Evolutionary conservation across 768 basidiomycete species (phyloP), one percentile per base, ranked within the genome.

Genomic region (Agrocybe pediades): DNA sequence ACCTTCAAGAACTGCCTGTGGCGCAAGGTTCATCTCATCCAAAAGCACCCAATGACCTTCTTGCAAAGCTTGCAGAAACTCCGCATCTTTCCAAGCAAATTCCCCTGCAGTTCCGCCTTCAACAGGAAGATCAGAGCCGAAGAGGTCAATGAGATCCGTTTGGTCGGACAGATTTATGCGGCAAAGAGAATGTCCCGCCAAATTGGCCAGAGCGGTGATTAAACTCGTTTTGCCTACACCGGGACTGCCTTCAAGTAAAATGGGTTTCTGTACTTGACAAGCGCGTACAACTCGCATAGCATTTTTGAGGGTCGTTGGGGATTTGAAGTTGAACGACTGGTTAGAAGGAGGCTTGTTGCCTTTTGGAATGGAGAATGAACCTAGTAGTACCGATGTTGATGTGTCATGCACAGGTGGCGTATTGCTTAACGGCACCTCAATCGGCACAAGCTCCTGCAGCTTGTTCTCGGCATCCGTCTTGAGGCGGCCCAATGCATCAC

Each of bases 11-110:
- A 99, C 88, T 0, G 97, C 88, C 65, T 99, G 96, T 25, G 96
- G 92, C 0, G 96, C 96, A 33, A 99, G 80, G 65, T 99, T 99
- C 97, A 99, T 98, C 68, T 99, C 97, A 65, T 99, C 97, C 9
- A 99, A 81, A 6, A 99, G 83, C 5, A 98, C 96, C 97, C 97
- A 99, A 55, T 92, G 86, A 0, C 97, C 97, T n/a, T 90, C 81
- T 66, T 97, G 94, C 71, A 99, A 72, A 1, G 97, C 95, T 53
- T 82, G 85, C 39, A 99, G 76, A 67, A 99, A 99, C 53, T 96
- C 95, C 0, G 96, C 97, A 58, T 98, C 94, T 69, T 88, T 92
- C 97, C 97, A 99, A 1, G 87, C 87, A 66, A 99, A 99, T 65
- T 97, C 92, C 40, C 95, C 96, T 2, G 92, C 84, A 15, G 77